These are phyloP conservation scores for Aureobasidium sp. DNA, from an alignment of 2,329 filamentous ascomycete species.

Conservation along the genomic window DNA sequence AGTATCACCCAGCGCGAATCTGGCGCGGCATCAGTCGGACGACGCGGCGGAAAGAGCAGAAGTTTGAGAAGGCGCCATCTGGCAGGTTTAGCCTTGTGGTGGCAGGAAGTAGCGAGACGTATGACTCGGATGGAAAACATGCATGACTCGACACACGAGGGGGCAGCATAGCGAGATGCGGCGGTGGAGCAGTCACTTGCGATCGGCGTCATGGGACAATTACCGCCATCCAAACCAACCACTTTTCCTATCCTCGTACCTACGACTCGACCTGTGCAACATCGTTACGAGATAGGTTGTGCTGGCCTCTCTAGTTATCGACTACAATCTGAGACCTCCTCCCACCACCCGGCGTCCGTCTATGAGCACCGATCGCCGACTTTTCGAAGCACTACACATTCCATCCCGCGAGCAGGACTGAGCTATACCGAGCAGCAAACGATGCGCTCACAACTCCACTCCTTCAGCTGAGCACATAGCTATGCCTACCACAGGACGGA, in stretches of 20 bases:
- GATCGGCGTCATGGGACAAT: neutral
- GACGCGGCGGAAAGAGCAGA: neutral
- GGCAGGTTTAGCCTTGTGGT: neutral
- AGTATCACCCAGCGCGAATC: slow-evolving; percentile 5
- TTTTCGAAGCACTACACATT: neutral
- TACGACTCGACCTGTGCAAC: neutral
- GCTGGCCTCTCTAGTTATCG: neutral
- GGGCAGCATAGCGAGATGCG: neutral
- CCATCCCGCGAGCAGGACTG: neutral
- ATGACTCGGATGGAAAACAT: neutral
- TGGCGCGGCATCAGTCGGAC: neutral
- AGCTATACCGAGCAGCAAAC: neutral
- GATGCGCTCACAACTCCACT: slow-evolving; percentile 16
- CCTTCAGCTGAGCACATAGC: slow-evolving; percentile 23
- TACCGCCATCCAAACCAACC: neutral
- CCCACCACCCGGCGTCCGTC: neutral
- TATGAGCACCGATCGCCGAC: neutral
- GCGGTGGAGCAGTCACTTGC: neutral
- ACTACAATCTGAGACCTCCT: neutral
- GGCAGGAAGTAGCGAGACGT: neutral
- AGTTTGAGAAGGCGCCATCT: neutral
- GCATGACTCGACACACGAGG: too few relatives aligned
- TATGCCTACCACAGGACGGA: slow-evolving; percentile 23
- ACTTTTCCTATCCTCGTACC: neutral
- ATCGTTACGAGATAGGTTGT: neutral